These are phyloP conservation scores for Sequoiadendron giganteum DNA, from an alignment of 75 land plant species.

Conservation along the genomic window DNA sequence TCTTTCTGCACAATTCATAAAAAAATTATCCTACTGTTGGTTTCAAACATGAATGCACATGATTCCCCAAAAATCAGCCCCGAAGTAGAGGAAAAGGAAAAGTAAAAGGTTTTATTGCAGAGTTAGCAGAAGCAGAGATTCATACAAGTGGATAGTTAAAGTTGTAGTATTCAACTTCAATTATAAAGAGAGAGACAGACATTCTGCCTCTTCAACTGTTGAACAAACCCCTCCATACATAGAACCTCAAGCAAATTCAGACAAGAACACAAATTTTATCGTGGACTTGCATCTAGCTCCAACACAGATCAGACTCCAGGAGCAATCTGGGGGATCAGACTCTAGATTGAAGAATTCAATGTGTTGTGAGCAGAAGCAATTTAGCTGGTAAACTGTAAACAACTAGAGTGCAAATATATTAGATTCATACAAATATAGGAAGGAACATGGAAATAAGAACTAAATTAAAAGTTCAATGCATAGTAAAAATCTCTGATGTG, in stretches of 20 bases:
- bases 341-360: not conserved
- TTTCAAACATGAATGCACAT: not conserved
- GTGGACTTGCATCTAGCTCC: not conserved
- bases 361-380: not conserved
- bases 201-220: not conserved
- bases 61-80: not conserved
- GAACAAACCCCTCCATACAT: not conserved
- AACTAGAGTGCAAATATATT: not conserved
- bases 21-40: not conserved
- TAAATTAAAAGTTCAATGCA: not conserved
- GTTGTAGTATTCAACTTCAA: not conserved
- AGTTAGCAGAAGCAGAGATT: not conserved
- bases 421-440: not conserved
- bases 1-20: too few species aligned
- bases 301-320: not conserved
- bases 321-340: not conserved
- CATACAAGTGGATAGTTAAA: not conserved
- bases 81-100: not conserved
- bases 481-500: not conserved
- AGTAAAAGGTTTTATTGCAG: not conserved
- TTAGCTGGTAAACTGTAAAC: not conserved
- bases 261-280: not conserved
- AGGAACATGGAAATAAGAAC: not conserved
- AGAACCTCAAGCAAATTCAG: not conserved
- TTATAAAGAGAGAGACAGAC: not conserved